A percentile compares a stretch with the other conserved stretches of the same genome.
Evolutionary conservation across 1,284 basidiomycete species (phyloP).

Genomic region (Cutaneotrichosporon mucoides): DNA sequence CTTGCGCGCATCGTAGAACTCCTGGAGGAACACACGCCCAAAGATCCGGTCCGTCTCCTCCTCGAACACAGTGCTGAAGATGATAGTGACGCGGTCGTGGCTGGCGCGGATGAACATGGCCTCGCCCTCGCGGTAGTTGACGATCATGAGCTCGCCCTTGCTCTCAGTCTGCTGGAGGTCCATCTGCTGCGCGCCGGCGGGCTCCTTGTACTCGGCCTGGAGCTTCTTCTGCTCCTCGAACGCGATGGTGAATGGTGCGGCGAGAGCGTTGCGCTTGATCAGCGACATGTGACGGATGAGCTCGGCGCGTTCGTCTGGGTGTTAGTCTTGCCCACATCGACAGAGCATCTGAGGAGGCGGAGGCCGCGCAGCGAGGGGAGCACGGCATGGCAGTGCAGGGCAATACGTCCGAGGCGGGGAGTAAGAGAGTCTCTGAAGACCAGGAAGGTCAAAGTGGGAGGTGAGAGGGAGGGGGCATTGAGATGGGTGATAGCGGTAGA

Average conservation of each 20-base stretch:
- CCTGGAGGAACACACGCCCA: constrained; percentile 96
- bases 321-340: too few relatives aligned
- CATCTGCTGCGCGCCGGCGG: constrained; percentile 50
- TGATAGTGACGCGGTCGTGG: constrained; percentile 92
- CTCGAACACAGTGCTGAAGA: constrained; percentile 94
- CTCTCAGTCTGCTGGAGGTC: constrained; percentile 46
- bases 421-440: too few relatives aligned
- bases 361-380: too few relatives aligned
- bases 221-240: constrained; percentile 83
- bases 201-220: constrained; percentile 56
- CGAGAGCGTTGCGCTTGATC: constrained; percentile 89
- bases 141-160: constrained; percentile 79
- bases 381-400: too few relatives aligned
- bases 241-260: constrained; percentile 88
- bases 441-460: too few relatives aligned
- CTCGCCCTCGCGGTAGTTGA: constrained; percentile 95
- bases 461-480: too few relatives aligned
- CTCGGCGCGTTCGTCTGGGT: constrained; percentile 68
- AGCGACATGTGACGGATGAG: constrained; percentile 79
- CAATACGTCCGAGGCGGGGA: too few relatives aligned
- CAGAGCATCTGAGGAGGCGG: too few relatives aligned
- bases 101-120: constrained; percentile 93
- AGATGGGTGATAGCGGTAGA: too few relatives aligned
- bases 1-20: constrained; percentile 96
- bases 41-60: constrained; percentile 97